phyloP scores from a whole-genome alignment of 495 filamentous ascomycete genomes.

The Arthonia radiata region DNA sequence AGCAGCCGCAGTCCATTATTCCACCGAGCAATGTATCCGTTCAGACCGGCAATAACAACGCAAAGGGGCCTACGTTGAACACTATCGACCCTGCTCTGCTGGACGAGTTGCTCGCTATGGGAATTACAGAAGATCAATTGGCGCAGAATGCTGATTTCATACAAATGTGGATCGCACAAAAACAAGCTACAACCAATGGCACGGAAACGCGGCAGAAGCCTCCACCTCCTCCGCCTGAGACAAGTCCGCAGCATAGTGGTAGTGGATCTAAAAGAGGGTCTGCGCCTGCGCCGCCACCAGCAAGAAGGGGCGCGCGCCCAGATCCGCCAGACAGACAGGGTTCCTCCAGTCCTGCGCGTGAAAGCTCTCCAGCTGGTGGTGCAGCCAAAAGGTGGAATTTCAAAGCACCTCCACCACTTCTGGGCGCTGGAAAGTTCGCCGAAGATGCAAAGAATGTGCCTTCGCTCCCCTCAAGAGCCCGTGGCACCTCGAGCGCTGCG shows the following conservation, averaged over 20 bases:
- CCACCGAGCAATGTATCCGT: slow-evolving; percentile 14
- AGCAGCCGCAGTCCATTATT: slow-evolving; percentile 23
- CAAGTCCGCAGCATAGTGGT: slow-evolving; percentile 47
- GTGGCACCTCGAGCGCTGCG: slow-evolving; percentile 29
- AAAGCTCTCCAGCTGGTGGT: slow-evolving; percentile 24
- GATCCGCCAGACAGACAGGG: slow-evolving; percentile 25
- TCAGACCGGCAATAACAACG: not conserved
- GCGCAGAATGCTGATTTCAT: slow-evolving; percentile 87
- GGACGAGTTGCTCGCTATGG: slow-evolving; percentile 60
- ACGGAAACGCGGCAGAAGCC: slow-evolving; percentile 13
- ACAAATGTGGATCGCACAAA: slow-evolving; percentile 64
- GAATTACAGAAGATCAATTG: slow-evolving; percentile 80
- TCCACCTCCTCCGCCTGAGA: slow-evolving; percentile 18
- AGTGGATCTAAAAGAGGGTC: slow-evolving; percentile 41
- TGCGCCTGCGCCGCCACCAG: slow-evolving; percentile 66
- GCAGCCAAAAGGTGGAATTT: slow-evolving; percentile 10
- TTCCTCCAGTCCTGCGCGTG: slow-evolving; percentile 22
- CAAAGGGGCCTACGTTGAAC: slow-evolving; percentile 44
- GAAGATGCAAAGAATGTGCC: slow-evolving; percentile 26
- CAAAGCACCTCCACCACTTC: slow-evolving; percentile 9
- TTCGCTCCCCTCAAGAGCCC: slow-evolving; percentile 20
- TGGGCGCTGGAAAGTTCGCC: slow-evolving; percentile 49
- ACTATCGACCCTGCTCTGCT: slow-evolving; percentile 64
- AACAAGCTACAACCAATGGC: slow-evolving; percentile 30
- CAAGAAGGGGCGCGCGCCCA: slow-evolving; percentile 32